Evolutionary conservation across 805 yeast species (phyloP).

Genomic region (Zygotorulaspora florentina): DNA sequence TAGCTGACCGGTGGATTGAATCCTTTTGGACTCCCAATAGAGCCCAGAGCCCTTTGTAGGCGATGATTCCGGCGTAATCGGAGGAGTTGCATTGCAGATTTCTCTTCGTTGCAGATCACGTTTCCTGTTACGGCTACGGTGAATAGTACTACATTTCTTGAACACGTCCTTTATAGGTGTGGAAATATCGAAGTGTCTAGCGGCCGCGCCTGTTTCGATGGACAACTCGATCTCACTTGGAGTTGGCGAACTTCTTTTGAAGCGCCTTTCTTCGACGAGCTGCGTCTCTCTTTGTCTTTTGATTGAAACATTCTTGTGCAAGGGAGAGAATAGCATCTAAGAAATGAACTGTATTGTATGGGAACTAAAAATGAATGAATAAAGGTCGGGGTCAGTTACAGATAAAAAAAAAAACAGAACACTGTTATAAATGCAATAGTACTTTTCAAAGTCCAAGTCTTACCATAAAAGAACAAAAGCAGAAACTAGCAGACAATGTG

Average conservation of each 20-base stretch:
- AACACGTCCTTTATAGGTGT: conserved; percentile 9
- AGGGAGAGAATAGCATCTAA: conserved; percentile 12
- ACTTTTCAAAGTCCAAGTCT: background rate
- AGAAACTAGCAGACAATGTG: no score
- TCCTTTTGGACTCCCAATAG: conserved; percentile 6
- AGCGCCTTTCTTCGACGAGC: conserved; percentile 12
- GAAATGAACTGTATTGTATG: background rate
- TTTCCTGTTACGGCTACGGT: conserved; percentile 1
- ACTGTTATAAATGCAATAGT: background rate
- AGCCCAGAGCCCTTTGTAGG: conserved; percentile 2
- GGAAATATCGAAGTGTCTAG: background rate
- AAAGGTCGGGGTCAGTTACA: background rate
- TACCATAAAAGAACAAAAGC: background rate
- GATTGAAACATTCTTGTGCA: conserved; percentile 11
- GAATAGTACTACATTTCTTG: conserved; percentile 2
- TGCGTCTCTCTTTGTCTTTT: conserved; percentile 20
- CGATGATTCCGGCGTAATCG: conserved; percentile 11
- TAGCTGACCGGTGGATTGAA: conserved; percentile 10
- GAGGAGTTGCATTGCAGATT: background rate
- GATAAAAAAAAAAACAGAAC: background rate
- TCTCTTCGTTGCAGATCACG: conserved; percentile 4
- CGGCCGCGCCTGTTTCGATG: conserved; percentile 8
- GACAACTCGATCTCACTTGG: conserved; percentile 1
- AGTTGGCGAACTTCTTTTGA: conserved; percentile 11
- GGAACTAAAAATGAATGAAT: background rate